Evolutionary conservation across 768 basidiomycete species (phyloP).

Genomic region (Leccinellum rugosiceps): DNA sequence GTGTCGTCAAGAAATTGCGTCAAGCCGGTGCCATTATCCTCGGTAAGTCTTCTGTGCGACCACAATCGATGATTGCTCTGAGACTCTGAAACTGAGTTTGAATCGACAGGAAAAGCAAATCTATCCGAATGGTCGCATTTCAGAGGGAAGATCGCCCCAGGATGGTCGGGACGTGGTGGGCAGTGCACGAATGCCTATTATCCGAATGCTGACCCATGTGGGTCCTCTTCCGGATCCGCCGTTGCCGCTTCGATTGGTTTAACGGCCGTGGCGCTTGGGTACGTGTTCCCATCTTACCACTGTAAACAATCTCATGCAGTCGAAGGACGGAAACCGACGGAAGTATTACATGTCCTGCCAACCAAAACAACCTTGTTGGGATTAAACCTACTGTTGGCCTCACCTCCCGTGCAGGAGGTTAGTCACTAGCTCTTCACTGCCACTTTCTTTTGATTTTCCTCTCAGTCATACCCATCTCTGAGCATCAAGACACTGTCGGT

Average conservation of each 20-base stretch:
- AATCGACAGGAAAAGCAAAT: conserved; percentile 47
- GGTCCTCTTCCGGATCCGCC: conserved; percentile 60
- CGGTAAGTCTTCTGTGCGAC: conserved; percentile 10
- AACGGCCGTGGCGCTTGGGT: conserved; percentile 43
- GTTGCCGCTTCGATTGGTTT: conserved; percentile 52
- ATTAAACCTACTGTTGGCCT: conserved; percentile 61
- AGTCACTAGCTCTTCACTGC: neutral
- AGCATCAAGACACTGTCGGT: conserved; percentile 57
- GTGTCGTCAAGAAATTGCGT: conserved; percentile 31
- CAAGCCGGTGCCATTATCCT: conserved; percentile 35
- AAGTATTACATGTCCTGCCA: conserved; percentile 51
- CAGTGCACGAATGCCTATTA: conserved; percentile 51
- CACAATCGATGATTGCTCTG: neutral
- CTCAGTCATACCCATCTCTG: conserved; percentile 54
- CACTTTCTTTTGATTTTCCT: neutral
- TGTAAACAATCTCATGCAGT: neutral
- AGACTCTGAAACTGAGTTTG: neutral
- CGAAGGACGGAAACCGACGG: conserved; percentile 47
- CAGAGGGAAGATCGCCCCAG: conserved; percentile 42
- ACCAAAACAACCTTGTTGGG: conserved; percentile 53
- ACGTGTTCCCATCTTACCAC: neutral
- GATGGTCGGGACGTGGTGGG: conserved; percentile 57
- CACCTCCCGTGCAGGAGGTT: conserved; percentile 58
- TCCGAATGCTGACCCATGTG: conserved; percentile 51
- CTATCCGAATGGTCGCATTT: conserved; percentile 54